A percentile compares a stretch with the other conserved stretches of the same genome.
These are phyloP conservation scores for Solanum hybrid DNA, from an alignment of 305 asterid genomes.

Conservation along the genomic window DNA sequence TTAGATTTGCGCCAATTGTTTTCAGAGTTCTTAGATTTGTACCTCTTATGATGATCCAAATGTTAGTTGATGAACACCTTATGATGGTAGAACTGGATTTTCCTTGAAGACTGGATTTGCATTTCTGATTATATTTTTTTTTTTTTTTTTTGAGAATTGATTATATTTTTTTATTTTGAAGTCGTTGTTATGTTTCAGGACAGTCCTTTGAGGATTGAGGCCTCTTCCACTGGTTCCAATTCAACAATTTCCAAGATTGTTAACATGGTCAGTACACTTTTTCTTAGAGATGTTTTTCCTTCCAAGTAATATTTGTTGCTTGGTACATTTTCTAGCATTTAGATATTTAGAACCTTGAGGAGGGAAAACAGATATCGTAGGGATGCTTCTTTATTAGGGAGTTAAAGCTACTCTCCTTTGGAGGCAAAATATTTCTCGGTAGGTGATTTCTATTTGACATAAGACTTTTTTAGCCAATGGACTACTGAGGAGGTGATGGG, in stretches of 20 bases:
- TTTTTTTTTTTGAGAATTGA: too few species aligned
- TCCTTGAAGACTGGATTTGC: neutral
- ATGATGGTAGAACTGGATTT: neutral
- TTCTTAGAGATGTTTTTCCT: neutral
- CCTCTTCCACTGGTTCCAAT: constrained; percentile 84
- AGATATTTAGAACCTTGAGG: neutral
- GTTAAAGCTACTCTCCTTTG: too few species aligned
- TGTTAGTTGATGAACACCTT: neutral
- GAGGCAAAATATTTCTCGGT: too few species aligned
- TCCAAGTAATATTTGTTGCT: neutral
- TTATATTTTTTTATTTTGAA: neutral
- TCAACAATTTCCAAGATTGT: constrained; percentile 94
- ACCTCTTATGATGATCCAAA: neutral
- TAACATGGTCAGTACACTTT: constrained; percentile 49
- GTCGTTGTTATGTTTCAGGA: constrained; percentile 47
- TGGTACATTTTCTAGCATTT: neutral
- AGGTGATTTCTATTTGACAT: too few species aligned
- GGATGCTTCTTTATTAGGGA: too few species aligned
- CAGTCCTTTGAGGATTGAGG: constrained; percentile 86
- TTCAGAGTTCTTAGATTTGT: neutral
- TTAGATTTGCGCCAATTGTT: neutral
- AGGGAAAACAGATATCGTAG: neutral
- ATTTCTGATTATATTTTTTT: neutral
- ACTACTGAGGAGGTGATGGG: too few species aligned
- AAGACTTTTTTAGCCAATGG: too few species aligned